Base-by-base conservation (phyloP, 371 early-diverging fungal genomes). In the Basidiobolus meristosporus region DNA sequence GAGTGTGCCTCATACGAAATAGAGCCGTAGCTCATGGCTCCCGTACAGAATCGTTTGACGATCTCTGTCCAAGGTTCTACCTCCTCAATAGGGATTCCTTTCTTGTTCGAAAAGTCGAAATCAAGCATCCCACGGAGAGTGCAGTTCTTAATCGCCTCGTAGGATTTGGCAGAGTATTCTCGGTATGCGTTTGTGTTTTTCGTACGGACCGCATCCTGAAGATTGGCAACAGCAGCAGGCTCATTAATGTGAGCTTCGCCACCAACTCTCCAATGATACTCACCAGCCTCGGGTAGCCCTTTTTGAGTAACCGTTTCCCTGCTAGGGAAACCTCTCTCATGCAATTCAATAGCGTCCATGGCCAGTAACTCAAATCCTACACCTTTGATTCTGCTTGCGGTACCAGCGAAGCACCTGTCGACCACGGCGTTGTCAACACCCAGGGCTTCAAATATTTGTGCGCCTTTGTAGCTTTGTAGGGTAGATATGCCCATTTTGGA, bases 401-500 rank as follows among this genome's bases (percentile, higher is more conserved):
- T 96, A 42, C 93, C 93, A 29, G 77, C 70, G 55, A 96, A 92
- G 52, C 92, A 93, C 37, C 74, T 70, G 16, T 73, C 68, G 41
- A 96, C 77, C 36, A 96, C 90, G 20, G 78, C 64, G 36, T 76
- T 69, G 41, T 86, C 84, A 5, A 96, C 54, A 46, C 97, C 97
- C 16, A 96, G 72, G 16, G 90, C 90, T 59, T 96, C 97, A 56
- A 96, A 93, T 50, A 90, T 90, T 65, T 96, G 93, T 10, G 97
- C 93, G 40, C 93, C 97, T 62, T 93, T 93, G 71, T 96, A 96
- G 22, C 82, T 82, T 54, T 92, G 91, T 44, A 96, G 59, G 9
- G 97, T 93, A 14, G 92, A 91, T 40, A 96, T 91, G 48, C 97
- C 97, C 97, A 96, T 96, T 71, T 96, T 96, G 55, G 91, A 88